Base-by-base conservation (phyloP, 352 stramenopile species). In the Phytopythium kandeliae region DNA sequence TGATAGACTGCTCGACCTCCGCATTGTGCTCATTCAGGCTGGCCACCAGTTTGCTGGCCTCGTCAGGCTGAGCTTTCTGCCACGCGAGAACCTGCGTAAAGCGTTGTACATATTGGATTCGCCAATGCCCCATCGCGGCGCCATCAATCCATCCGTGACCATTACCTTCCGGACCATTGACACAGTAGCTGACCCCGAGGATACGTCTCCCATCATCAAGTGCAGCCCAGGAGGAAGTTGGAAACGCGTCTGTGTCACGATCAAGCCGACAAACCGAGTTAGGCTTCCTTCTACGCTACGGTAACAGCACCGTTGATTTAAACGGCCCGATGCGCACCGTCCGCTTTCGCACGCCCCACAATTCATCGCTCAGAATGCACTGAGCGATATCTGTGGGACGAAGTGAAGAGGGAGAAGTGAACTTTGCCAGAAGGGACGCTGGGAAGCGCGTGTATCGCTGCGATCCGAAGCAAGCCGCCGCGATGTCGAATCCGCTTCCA, bases 401-500 rank as follows among this genome's bases (percentile, higher is more conserved):
- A 6, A 96, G 59, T 13, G 70, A 68, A n/a, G 86, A 51, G 43
- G 67, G 45, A 0, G 59, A 58, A 16, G 64, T 77, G 38, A 92
- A 90, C 22, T 48, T 30, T 15, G 78, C 63, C 19, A 96, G 66
- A 31, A 78, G 55, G 28, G 74, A 69, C 0, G 70, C 63, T 2
- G 73, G 79, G 56, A 98, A 98, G 34, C 93, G 75, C 22, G 77
- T 87, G 74, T 98, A 98, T n/a, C 85, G 69, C 57, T 98, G 93
- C 13, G 88, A 98, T 12, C 96, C 96, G 61, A 96, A 97, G 38
- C 89, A 92, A 13, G 96, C 96, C 0, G 92, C 78, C 11, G 87
- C 96, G 6, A 99, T 92, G 68, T 99, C 96, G 70, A 99, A 99
- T 5, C 96, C 96, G 54, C 89, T 98, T 34, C 96, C 96, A n/a